Percentiles rank a stretch among this genome's conserved stretches.
Conservation (phyloP, 2,329 filamentous ascomycete species). For the Daldinia eschscholtzii region DNA sequence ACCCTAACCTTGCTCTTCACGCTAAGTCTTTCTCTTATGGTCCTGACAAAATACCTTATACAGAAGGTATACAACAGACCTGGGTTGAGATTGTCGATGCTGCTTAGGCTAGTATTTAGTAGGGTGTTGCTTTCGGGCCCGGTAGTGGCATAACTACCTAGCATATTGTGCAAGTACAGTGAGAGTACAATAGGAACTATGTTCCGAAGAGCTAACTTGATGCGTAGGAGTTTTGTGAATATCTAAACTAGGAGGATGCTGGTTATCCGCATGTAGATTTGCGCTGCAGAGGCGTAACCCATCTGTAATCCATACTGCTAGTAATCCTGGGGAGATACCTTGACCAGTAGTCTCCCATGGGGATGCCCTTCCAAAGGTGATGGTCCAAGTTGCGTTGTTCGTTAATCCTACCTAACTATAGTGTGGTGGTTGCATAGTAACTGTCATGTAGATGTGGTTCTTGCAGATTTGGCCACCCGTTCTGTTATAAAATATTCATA, state of each 20-base stretch:
- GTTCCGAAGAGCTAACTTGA: neutral
- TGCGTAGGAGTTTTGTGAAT: neutral
- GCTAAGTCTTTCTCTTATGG: neutral
- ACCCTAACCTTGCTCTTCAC: constrained; percentile 36
- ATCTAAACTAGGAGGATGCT: neutral
- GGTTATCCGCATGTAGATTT: neutral
- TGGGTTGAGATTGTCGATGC: neutral
- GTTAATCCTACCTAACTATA: constrained; percentile 6
- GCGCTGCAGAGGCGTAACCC: constrained; percentile 2
- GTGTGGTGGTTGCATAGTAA: constrained; percentile 26
- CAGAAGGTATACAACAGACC: neutral
- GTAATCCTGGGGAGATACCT: constrained; percentile 12
- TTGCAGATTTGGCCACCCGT: constrained; percentile 22
- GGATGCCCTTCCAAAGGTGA: constrained; percentile 19
- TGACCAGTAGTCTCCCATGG: neutral
- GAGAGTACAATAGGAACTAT: neutral
- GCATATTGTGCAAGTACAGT: neutral
- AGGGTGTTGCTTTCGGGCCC: constrained; percentile 29
- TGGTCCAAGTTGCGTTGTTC: constrained; percentile 16
- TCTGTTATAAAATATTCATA: constrained; percentile 39
- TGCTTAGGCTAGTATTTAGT: constrained; percentile 14
- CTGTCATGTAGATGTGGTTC: constrained; percentile 28
- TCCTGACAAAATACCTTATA: too few relatives aligned
- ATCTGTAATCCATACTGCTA: constrained; percentile 4
- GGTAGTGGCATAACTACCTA: constrained; percentile 10